phyloP scores from a whole-genome alignment of 1,284 basidiomycete genomes.

The Retiboletus flavoniger region DNA sequence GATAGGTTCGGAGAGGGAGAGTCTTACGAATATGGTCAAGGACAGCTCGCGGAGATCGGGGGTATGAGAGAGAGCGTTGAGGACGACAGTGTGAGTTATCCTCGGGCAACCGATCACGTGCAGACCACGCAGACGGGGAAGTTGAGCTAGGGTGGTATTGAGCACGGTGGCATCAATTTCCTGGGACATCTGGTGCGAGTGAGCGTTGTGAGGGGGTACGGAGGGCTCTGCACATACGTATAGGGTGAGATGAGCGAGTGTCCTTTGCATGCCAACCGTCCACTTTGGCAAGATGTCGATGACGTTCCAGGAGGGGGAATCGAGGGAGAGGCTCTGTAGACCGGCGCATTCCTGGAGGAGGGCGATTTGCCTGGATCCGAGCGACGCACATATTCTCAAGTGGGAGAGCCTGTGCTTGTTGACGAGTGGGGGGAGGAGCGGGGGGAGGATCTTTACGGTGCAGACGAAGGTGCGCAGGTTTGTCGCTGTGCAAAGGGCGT shows the following conservation, averaged over 20 bases:
- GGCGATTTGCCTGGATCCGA: conserved; percentile 49
- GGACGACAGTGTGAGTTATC: conserved; percentile 48
- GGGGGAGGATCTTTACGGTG: conserved; percentile 43
- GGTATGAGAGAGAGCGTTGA: conserved; percentile 46
- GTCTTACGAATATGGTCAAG: conserved; percentile 53
- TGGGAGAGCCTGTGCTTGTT: conserved; percentile 44
- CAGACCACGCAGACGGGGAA: conserved; percentile 53
- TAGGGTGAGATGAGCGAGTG: conserved; percentile 53
- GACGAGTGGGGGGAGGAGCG: conserved; percentile 48
- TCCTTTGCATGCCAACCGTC: conserved; percentile 40
- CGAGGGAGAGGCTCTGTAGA: conserved; percentile 50
- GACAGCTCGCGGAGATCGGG: conserved; percentile 59
- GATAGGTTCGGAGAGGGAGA: not conserved
- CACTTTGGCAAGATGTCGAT: conserved; percentile 58
- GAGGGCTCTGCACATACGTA: conserved; percentile 45
- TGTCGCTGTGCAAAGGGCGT: conserved; percentile 46
- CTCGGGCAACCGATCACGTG: conserved; percentile 60
- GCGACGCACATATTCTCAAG: conserved; percentile 48
- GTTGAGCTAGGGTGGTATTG: conserved; percentile 43
- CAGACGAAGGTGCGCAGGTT: conserved; percentile 60
- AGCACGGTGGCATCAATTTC: conserved; percentile 54
- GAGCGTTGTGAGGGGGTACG: not conserved
- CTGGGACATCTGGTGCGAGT: conserved; percentile 46
- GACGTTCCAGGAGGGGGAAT: conserved; percentile 59
- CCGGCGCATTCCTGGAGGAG: conserved; percentile 41